A percentile compares a stretch with the other conserved stretches of the same genome.
Evolutionary conservation across 2,329 filamentous ascomycete species (phyloP).

Genomic region (Calonectria crousiana): DNA sequence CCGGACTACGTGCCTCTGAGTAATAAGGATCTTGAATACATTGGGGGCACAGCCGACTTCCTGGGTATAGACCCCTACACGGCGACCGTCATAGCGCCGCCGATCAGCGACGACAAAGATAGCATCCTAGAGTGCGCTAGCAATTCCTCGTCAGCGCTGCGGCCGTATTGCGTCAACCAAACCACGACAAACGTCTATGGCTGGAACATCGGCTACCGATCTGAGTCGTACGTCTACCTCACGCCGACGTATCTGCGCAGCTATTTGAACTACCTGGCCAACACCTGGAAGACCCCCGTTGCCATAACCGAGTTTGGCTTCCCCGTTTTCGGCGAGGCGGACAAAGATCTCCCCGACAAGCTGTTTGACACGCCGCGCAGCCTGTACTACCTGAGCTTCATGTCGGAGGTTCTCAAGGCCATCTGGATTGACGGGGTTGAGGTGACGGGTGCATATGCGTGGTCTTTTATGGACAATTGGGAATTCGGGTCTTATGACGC

Average conservation of each 20-base stretch:
- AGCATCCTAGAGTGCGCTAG: conserved; percentile 62
- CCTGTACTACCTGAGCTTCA: conserved; percentile 66
- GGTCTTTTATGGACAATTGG: conserved; percentile 66
- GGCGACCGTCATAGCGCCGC: conserved; percentile 64
- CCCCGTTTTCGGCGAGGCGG: conserved; percentile 62
- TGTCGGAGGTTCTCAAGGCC: conserved; percentile 66
- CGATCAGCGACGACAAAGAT: conserved; percentile 46
- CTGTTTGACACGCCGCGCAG: conserved; percentile 66
- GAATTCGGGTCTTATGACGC: conserved; percentile 61
- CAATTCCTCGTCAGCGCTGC: conserved; percentile 58
- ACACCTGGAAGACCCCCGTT: conserved; percentile 65
- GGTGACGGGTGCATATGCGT: conserved; percentile 66
- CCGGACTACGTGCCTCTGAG: conserved; percentile 61
- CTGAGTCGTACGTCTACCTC: conserved; percentile 68
- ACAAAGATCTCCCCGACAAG: conserved; percentile 60
- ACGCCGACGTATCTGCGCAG: conserved; percentile 69
- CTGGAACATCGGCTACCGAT: conserved; percentile 70
- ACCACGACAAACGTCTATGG: conserved; percentile 60
- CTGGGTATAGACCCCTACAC: conserved; percentile 71
- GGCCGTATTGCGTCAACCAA: conserved; percentile 66
- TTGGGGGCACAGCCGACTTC: conserved; percentile 66
- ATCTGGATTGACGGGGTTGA: conserved; percentile 69
- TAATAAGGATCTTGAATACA: conserved; percentile 59
- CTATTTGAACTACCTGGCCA: conserved; percentile 69
- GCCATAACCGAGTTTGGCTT: conserved; percentile 69